phyloP scores from a whole-genome alignment of 2,329 filamentous ascomycete genomes.

The Diaporthe citriasiana region DNA sequence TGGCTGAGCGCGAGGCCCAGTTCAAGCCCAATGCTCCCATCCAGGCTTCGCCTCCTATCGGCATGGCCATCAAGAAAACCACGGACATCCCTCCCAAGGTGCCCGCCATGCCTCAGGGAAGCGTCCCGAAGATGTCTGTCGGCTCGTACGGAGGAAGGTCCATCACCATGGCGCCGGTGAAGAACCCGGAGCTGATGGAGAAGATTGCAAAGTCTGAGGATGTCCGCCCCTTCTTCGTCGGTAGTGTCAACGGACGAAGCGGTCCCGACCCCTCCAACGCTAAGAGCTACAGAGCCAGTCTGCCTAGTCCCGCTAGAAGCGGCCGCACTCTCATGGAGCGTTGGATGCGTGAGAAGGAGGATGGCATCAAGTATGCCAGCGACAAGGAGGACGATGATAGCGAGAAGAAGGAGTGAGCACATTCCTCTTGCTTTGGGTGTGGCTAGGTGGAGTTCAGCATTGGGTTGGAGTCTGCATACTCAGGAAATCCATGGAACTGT shows the following conservation, averaged over 20 bases:
- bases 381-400: constrained; percentile 34
- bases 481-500: background rate
- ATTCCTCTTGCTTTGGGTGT: background rate
- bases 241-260: constrained; percentile 54
- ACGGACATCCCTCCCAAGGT: constrained; percentile 35
- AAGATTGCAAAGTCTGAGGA: constrained; percentile 55
- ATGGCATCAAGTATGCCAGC: constrained; percentile 36
- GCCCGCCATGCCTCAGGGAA: constrained; percentile 37
- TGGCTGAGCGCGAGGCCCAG: background rate
- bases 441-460: background rate
- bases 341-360: constrained; percentile 38
- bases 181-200: constrained; percentile 43
- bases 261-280: constrained; percentile 48
- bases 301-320: constrained; percentile 44
- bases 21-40: constrained; percentile 27
- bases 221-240: constrained; percentile 56
- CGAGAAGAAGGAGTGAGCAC: constrained; percentile 26
- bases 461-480: constrained; percentile 16
- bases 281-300: constrained; percentile 49
- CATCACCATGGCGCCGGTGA: constrained; percentile 47
- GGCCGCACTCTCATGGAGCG: constrained; percentile 52
- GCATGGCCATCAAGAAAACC: constrained; percentile 10
- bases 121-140: constrained; percentile 46
- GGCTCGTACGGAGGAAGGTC: constrained; percentile 58
- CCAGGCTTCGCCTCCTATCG: constrained; percentile 31